Base-by-base conservation (phyloP, 1,284 basidiomycete genomes). In the Apiotrichum gracile region DNA sequence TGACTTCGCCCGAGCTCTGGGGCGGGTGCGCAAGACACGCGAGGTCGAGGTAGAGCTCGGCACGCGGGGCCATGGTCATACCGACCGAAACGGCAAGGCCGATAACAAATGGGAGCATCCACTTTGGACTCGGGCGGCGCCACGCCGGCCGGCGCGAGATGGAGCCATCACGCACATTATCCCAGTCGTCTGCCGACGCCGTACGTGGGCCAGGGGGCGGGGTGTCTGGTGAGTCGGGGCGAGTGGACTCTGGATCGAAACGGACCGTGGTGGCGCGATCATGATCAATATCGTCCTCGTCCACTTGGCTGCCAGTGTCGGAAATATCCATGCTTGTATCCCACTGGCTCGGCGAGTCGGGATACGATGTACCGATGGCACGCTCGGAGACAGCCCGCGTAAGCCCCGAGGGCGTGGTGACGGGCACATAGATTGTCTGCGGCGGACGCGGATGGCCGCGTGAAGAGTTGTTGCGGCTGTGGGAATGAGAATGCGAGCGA, bases 11-110 rank as follows among this genome's bases (percentile, higher is more conserved):
- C 31, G 39, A 34, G 34, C 29, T 54, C 22, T 49, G 40, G 5
- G 74, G 74, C 10, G 73, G 73, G 55, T 74, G 67, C 2, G 68
- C 64, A n/a, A 74, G 55, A 61, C 74, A 76, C 16, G 70, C 72
- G 16, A 76, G 57, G 52, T 72, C 70, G 60, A 74, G 66, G 47
- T 60, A 67, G 16, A 76, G 51, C 58, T 76, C 74, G 14, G 60
- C 60, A 34, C 65, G 62, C 1, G 71, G 70, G 6, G 73, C 67
- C 12, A 64, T 57, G 5, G 60, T 64, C 69, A 74, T 71, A 2
- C 73, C 74, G 2, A 74, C 7, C 10, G 57, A 55, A 2, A 73
- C 35, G 0, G 71, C 64, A 6, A 62, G 51, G 16, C 61, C 68
- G 22, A 70, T 47, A 19, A 74, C 54, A 47, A 74, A 69, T 1